phyloP scores from a whole-genome alignment of 164 flowering plant genomes.

The Umbilicus rupestris region DNA sequence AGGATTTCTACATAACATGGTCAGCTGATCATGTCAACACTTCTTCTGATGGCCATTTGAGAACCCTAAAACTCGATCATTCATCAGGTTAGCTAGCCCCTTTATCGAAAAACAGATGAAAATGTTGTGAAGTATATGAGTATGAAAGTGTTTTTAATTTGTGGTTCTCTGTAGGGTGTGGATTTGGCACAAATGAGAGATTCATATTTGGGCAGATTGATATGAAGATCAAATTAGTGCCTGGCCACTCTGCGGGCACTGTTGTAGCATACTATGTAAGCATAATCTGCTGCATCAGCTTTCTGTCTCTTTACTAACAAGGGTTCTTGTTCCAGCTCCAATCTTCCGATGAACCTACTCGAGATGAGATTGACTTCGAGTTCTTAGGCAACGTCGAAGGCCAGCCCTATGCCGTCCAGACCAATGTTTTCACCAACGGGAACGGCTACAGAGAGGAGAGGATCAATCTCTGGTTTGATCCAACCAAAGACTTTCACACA shows the following conservation, averaged over 20 bases:
- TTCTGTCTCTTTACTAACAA: too few relatives aligned
- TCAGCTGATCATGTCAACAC: conserved; percentile 75
- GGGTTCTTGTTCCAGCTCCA: too few relatives aligned
- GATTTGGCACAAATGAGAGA: conserved; percentile 63
- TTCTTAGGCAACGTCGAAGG: conserved; percentile 51
- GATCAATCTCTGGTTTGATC: conserved; percentile 51
- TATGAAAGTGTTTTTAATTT: neutral
- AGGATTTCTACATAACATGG: conserved; percentile 75
- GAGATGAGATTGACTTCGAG: conserved; percentile 35
- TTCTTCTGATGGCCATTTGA: conserved; percentile 52
- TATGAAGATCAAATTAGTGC: conserved; percentile 76
- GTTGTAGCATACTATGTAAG: conserved; percentile 81
- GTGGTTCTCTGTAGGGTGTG: conserved; percentile 43
- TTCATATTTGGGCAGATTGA: conserved; percentile 81
- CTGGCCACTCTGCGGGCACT: conserved; percentile 77
- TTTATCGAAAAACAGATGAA: neutral
- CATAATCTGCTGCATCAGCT: neutral
- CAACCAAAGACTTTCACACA: conserved; percentile 33
- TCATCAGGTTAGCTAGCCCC: conserved; percentile 48
- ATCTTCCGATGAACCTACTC: conserved; percentile 27
- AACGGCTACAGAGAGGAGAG: conserved; percentile 45
- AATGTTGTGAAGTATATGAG: too few relatives aligned
- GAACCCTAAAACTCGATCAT: conserved; percentile 61
- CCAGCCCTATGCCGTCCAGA: conserved; percentile 35
- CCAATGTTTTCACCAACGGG: conserved; percentile 45